Percentiles rank a stretch among this genome's conserved stretches.
Conservation (phyloP, 2,329 filamentous ascomycete genomes). For the Metarhizium robertsii region DNA sequence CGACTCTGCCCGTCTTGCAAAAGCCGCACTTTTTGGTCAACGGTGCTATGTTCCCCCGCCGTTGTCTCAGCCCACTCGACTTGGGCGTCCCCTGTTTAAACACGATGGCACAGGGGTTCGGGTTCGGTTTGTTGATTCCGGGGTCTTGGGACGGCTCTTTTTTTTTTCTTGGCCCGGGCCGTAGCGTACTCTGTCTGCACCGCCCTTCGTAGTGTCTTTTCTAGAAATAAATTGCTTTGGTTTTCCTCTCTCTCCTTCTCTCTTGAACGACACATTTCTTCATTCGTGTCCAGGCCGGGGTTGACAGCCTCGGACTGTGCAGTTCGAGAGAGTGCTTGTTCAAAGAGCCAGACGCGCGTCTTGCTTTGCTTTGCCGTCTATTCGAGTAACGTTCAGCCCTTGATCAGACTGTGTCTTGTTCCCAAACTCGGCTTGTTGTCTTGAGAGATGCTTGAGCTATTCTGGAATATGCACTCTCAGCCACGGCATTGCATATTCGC, state of each 20-base stretch:
- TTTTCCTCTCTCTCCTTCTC: background rate
- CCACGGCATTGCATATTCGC: background rate
- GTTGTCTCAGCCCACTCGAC: background rate
- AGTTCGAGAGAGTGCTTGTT: background rate
- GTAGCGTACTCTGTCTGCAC: background rate
- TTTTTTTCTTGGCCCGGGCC: background rate
- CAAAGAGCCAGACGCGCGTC: background rate
- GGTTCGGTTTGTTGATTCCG: background rate
- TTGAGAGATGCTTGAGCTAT: background rate
- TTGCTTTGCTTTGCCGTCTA: background rate
- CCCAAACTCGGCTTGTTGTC: background rate
- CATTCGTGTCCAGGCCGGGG: background rate
- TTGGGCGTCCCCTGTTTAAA: background rate
- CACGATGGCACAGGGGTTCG: background rate
- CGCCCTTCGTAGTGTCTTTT: background rate
- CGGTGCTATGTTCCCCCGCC: background rate
- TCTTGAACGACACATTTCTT: background rate
- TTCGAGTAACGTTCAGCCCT: background rate
- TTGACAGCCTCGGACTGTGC: background rate
- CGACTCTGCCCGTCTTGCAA: too few species aligned
- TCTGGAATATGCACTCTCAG: background rate
- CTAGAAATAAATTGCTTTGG: too few species aligned
- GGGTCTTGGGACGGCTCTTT: background rate
- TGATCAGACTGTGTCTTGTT: background rate
- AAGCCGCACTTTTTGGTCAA: too few species aligned